These are phyloP conservation scores for Tylopilus orsonianus DNA, from an alignment of 1,284 basidiomycete genomes.

Conservation along the genomic window DNA sequence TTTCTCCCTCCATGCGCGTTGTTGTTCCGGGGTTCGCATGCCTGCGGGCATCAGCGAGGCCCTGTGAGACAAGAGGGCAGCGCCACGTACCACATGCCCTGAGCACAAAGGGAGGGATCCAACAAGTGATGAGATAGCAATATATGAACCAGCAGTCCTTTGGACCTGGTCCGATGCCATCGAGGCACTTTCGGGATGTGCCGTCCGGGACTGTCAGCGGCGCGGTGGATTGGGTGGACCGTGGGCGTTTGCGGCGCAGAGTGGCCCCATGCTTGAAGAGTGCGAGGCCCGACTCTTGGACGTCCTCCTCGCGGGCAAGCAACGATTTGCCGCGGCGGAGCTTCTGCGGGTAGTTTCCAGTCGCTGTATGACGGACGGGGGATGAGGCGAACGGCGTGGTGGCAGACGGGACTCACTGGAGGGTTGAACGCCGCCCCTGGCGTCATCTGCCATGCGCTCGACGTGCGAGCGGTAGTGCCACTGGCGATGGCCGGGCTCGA, in stretches of 20 bases:
- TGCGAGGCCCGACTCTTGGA: conserved; percentile 83
- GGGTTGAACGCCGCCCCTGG: conserved; percentile 69
- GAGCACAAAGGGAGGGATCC: conserved; percentile 76
- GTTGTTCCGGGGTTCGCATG: conserved; percentile 89
- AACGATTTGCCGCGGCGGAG: conserved; percentile 86
- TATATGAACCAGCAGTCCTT: conserved; percentile 96
- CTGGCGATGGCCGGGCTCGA: conserved; percentile 91
- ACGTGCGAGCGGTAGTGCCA: conserved; percentile 95
- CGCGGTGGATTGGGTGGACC: conserved; percentile 39
- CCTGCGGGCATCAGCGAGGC: conserved; percentile 45
- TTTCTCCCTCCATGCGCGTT: conserved; percentile 98
- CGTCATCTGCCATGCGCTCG: conserved; percentile 74
- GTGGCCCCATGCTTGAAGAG: conserved; percentile 84
- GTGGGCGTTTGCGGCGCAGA: conserved; percentile 67
- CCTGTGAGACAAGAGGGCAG: not conserved
- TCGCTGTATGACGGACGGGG: conserved; percentile 47
- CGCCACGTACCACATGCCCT: conserved; percentile 58
- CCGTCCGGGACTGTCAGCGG: conserved; percentile 40
- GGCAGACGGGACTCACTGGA: conserved; percentile 59
- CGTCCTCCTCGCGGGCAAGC: conserved; percentile 83
- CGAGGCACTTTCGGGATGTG: conserved; percentile 59
- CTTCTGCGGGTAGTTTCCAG: conserved; percentile 78
- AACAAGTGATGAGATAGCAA: conserved; percentile 85
- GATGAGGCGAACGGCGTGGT: conserved; percentile 9
- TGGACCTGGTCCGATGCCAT: conserved; percentile 79